Percentiles rank a stretch among this genome's conserved stretches.
These are phyloP conservation scores for Harringtonia aguacate DNA, from an alignment of 2,329 filamentous ascomycete genomes.

Conservation along the genomic window DNA sequence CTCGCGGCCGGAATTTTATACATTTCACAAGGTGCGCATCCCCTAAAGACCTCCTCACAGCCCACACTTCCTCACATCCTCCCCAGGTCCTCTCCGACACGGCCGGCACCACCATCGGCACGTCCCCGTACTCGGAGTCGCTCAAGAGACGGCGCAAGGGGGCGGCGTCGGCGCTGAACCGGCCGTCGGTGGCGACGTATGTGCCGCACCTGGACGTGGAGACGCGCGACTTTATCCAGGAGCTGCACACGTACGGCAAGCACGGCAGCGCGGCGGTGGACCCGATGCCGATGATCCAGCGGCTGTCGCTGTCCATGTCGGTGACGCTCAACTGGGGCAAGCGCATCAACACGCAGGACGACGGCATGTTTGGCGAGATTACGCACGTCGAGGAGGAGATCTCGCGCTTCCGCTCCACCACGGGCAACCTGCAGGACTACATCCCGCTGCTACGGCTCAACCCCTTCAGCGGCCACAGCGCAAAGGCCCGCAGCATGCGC, in stretches of 20 bases:
- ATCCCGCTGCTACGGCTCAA: constrained; percentile 47
- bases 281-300: constrained; percentile 60
- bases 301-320: constrained; percentile 65
- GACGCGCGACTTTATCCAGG: constrained; percentile 57
- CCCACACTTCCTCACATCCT: not conserved
- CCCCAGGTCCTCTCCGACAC: constrained; percentile 49
- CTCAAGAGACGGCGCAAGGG: constrained; percentile 68
- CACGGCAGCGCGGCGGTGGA: constrained; percentile 42
- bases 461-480: constrained; percentile 15
- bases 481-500: not conserved
- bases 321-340: constrained; percentile 71
- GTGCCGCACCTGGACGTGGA: constrained; percentile 76
- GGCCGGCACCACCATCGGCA: constrained; percentile 73
- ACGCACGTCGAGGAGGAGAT: constrained; percentile 64
- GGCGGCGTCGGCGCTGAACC: constrained; percentile 66
- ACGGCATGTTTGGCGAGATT: constrained; percentile 55
- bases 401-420: constrained; percentile 58
- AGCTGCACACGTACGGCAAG: constrained; percentile 41
- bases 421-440: constrained; percentile 61
- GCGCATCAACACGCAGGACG: constrained; percentile 38
- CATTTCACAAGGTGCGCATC: constrained; percentile 63
- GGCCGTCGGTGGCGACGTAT: constrained; percentile 58
- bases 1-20: constrained; percentile 66
- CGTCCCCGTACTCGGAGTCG: constrained; percentile 72
- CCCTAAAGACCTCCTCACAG: not conserved